These are phyloP conservation scores for Silene uniflora DNA, from an alignment of 148 eudicot genomes.

Conservation along the genomic window DNA sequence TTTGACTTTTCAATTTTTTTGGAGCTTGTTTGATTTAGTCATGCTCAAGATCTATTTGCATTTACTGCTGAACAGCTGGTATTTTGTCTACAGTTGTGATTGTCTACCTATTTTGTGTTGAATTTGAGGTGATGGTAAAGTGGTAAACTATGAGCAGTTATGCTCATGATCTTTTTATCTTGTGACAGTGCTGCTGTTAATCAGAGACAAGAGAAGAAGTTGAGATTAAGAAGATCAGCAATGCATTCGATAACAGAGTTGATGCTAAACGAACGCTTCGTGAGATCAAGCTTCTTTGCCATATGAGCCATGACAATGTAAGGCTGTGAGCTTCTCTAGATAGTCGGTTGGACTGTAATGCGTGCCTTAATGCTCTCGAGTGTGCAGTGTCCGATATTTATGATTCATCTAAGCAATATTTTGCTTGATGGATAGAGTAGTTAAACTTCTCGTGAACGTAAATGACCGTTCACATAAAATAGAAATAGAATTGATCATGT, in stretches of 20 bases:
- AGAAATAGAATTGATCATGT: too few species aligned
- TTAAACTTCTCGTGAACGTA: too few species aligned
- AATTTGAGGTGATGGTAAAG: neutral
- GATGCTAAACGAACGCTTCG: slow-evolving; percentile 86
- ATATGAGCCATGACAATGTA: slow-evolving; percentile 83
- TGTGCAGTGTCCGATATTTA: too few species aligned
- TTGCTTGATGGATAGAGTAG: too few species aligned
- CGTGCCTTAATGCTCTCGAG: too few species aligned
- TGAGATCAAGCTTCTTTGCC: slow-evolving; percentile 77
- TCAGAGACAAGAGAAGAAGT: slow-evolving; percentile 75
- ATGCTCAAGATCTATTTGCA: neutral
- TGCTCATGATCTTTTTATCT: slow-evolving; percentile 18
- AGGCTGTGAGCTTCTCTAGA: slow-evolving; percentile 15
- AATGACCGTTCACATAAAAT: too few species aligned
- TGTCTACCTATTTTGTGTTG: neutral
- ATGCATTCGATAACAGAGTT: slow-evolving; percentile 73
- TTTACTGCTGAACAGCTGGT: neutral
- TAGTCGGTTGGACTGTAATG: too few species aligned
- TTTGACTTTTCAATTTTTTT: neutral
- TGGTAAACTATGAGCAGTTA: neutral
- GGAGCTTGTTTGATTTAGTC: neutral
- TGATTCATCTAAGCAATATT: too few species aligned
- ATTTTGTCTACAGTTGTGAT: neutral
- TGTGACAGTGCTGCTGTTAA: slow-evolving; percentile 65
- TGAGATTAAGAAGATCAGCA: slow-evolving; percentile 80